phyloP scores from a whole-genome alignment of 1,284 basidiomycete genomes.

The Boletus sp. region DNA sequence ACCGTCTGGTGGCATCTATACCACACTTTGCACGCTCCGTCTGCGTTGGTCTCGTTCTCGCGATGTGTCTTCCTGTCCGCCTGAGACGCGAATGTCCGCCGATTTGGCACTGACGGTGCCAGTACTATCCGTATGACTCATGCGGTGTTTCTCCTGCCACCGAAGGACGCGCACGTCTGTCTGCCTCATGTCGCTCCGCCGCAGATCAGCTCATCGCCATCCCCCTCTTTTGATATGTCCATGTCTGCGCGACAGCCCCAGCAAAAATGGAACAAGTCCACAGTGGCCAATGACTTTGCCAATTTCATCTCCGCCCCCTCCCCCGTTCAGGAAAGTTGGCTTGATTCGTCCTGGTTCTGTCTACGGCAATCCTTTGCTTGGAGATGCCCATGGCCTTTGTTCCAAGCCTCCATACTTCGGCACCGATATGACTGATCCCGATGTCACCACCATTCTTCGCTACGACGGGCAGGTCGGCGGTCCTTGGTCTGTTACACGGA shows the following conservation, averaged over 20 bases:
- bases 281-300: conserved; percentile 5
- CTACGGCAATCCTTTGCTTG: conserved; percentile 26
- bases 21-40: too few relatives aligned
- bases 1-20: too few relatives aligned
- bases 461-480: neutral
- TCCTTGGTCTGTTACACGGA: neutral
- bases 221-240: conserved; percentile 16
- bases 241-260: conserved; percentile 10
- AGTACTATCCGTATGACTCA: conserved; percentile 21
- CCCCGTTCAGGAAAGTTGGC: conserved; percentile 33
- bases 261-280: conserved; percentile 23
- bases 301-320: conserved; percentile 38
- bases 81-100: conserved; percentile 15
- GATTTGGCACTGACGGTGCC: conserved; percentile 15
- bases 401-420: conserved; percentile 23
- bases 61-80: neutral
- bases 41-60: neutral
- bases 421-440: conserved; percentile 30
- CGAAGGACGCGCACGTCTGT: conserved; percentile 4
- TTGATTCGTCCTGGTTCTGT: conserved; percentile 33
- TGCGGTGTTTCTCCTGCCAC: conserved; percentile 18
- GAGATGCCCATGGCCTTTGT: neutral
- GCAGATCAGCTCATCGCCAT: conserved; percentile 28
- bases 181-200: conserved; percentile 26
- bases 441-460: conserved; percentile 1